These are phyloP conservation scores for Stagonosporopsis chrysanthemi DNA, from an alignment of 2,329 filamentous ascomycete genomes.

Conservation along the genomic window DNA sequence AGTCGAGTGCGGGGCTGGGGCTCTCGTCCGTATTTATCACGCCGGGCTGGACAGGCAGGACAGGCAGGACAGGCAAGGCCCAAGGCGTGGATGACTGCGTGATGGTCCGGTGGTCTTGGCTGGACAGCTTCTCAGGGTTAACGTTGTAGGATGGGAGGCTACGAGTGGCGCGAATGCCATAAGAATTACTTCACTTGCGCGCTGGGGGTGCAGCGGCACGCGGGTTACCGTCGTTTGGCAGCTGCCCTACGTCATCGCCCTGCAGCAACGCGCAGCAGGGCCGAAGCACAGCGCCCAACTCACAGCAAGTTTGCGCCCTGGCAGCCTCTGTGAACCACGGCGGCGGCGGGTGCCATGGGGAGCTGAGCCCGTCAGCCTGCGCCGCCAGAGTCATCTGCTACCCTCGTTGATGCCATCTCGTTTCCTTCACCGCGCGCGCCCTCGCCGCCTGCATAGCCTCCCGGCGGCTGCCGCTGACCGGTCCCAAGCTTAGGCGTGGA, in stretches of 20 bases:
- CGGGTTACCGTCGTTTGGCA: constrained; percentile 9
- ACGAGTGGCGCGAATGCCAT: constrained; percentile 9
- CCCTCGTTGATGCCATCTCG: background rate
- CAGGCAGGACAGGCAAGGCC: constrained; percentile 8
- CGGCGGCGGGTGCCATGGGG: constrained; percentile 1
- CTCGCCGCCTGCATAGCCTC: constrained; percentile 3
- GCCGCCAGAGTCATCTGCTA: constrained; percentile 10
- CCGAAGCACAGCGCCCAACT: constrained; percentile 16
- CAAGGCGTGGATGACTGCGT: constrained; percentile 14
- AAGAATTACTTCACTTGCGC: constrained; percentile 12
- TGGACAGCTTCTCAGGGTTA: constrained; percentile 12
- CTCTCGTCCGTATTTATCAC: constrained; percentile 15
- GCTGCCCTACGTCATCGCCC: constrained; percentile 14
- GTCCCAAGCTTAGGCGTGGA: constrained; percentile 9
- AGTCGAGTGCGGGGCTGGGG: constrained; percentile 12
- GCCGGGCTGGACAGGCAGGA: constrained; percentile 3
- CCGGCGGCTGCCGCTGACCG: constrained; percentile 18
- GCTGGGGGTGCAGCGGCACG: constrained; percentile 6
- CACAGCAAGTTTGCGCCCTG: constrained; percentile 15
- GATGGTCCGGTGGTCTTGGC: constrained; percentile 16
- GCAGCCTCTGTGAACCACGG: constrained; percentile 6
- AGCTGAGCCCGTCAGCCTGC: constrained; percentile 11
- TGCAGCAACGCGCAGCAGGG: constrained; percentile 9
- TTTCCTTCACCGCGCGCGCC: constrained; percentile 8
- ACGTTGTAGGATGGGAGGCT: constrained; percentile 11